Conservation (phyloP, 495 filamentous ascomycete species). For the Wilcoxina mikolae region DNA sequence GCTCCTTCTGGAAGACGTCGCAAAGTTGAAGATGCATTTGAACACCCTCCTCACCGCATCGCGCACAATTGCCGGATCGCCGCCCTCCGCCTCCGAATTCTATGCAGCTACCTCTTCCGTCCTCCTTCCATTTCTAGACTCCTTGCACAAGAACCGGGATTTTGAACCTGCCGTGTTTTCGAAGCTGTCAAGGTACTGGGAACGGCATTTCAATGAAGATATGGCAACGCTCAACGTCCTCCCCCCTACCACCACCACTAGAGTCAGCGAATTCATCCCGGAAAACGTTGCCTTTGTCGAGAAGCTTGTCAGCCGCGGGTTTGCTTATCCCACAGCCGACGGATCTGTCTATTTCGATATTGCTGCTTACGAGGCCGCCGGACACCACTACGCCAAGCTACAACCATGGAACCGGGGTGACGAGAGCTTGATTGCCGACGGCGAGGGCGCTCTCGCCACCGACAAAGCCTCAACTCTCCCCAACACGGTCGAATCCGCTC, state of each 20-base stretch:
- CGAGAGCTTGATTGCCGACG: conserved; percentile 68
- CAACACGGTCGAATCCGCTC: conserved; percentile 46
- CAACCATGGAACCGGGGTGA: conserved; percentile 79
- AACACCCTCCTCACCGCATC: conserved; percentile 54
- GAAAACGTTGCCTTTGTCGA: conserved; percentile 57
- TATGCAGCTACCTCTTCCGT: conserved; percentile 45
- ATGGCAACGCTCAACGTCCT: conserved; percentile 77
- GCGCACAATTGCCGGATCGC: conserved; percentile 37
- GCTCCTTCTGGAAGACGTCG: conserved; percentile 46
- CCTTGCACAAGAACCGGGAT: conserved; percentile 55
- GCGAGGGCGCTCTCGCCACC: conserved; percentile 62
- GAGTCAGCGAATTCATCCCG: conserved; percentile 77
- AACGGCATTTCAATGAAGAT: conserved; percentile 68
- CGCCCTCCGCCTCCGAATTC: conserved; percentile 43
- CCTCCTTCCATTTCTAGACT: conserved; percentile 76
- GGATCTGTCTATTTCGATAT: conserved; percentile 95
- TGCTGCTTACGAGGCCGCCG: conserved; percentile 63
- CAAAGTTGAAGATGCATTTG: conserved; percentile 88
- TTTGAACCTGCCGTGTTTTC: conserved; percentile 70
- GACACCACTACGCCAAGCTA: conserved; percentile 71
- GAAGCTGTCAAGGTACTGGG: conserved; percentile 65
- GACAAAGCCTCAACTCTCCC: conserved; percentile 14
- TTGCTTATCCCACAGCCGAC: conserved; percentile 64
- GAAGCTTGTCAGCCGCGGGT: conserved; percentile 60
- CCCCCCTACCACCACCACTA: conserved; percentile 62